Evolutionary conservation across 305 asterid species (phyloP).

Genomic region (Withania somnifera): DNA sequence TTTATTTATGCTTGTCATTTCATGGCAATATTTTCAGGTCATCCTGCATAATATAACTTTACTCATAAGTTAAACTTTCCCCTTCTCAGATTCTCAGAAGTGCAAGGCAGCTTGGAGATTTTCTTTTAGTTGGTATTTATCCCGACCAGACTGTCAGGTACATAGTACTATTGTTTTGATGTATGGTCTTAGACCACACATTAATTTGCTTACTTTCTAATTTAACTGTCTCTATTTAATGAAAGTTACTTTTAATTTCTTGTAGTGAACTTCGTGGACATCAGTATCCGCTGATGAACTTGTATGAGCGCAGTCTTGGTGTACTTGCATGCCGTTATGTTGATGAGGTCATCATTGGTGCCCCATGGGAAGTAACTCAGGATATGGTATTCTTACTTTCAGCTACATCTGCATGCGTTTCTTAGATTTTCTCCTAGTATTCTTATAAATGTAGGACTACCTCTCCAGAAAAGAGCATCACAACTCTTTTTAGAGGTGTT

Average conservation of each 20-base stretch:
- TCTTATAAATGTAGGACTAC: neutral
- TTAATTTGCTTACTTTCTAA: neutral
- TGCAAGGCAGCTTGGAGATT: slow-evolving; percentile 85
- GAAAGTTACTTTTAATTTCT: slow-evolving; percentile 2
- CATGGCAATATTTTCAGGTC: neutral
- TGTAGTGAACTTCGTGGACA: slow-evolving; percentile 73
- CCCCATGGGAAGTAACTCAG: slow-evolving; percentile 77
- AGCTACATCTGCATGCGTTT: neutral
- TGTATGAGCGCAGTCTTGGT: slow-evolving; percentile 87
- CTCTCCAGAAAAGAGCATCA: neutral
- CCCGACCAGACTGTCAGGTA: slow-evolving; percentile 66
- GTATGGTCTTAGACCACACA: neutral
- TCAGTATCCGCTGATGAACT: slow-evolving; percentile 75
- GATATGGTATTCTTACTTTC: slow-evolving; percentile 49
- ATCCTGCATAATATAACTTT: neutral
- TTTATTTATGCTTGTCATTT: neutral
- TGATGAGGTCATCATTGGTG: slow-evolving; percentile 92
- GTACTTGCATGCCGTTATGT: slow-evolving; percentile 89
- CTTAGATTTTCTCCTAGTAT: neutral
- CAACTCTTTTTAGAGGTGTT: neutral
- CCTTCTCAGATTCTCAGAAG: slow-evolving; percentile 64
- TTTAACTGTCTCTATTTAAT: neutral
- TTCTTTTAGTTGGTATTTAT: slow-evolving; percentile 88
- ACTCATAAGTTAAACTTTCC: neutral
- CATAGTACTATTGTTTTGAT: neutral